Evolutionary conservation across 192 early-diverging fungal genomes (phyloP).

Genomic region (Dimargaris cristalligena): DNA sequence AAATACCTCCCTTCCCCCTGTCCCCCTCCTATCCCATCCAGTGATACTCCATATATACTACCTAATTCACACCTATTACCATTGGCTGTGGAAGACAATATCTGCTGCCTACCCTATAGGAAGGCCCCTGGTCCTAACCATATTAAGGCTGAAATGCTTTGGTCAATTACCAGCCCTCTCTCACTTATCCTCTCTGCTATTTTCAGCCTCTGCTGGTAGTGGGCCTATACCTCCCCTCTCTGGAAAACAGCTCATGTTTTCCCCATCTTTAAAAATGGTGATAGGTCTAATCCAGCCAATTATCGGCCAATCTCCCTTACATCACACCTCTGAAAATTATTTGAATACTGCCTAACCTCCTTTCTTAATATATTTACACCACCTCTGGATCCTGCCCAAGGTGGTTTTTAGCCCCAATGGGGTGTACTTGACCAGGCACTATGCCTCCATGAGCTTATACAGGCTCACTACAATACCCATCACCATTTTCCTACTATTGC

Average conservation of each 20-base stretch:
- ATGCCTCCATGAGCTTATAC: constrained; percentile 7
- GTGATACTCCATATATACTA: neutral
- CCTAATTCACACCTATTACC: neutral
- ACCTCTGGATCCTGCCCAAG: constrained; percentile 11
- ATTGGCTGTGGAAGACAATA: neutral
- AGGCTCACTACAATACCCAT: neutral
- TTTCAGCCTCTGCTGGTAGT: constrained; percentile 13
- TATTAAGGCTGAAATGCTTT: constrained; percentile 13
- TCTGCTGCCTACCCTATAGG: constrained; percentile 1
- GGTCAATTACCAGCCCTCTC: neutral
- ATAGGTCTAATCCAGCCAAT: constrained; percentile 1
- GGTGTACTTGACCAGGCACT: constrained; percentile 14
- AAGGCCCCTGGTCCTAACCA: constrained; percentile 16
- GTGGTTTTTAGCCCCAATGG: constrained; percentile 11
- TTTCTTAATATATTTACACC: neutral
- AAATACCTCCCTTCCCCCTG: neutral
- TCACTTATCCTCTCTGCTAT: neutral
- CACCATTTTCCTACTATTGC: constrained; percentile 11
- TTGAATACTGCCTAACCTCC: constrained; percentile 11
- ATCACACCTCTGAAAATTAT: constrained; percentile 12
- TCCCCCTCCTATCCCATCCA: neutral
- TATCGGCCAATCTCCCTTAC: constrained; percentile 14
- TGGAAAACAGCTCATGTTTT: constrained; percentile 15
- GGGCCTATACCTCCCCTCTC: constrained; percentile 9
- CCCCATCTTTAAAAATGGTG: constrained; percentile 17